Percentiles rank a stretch among this genome's conserved stretches.
Evolutionary conservation across 1,284 basidiomycete genomes (phyloP).

Genomic region (Ganoderma boninense): DNA sequence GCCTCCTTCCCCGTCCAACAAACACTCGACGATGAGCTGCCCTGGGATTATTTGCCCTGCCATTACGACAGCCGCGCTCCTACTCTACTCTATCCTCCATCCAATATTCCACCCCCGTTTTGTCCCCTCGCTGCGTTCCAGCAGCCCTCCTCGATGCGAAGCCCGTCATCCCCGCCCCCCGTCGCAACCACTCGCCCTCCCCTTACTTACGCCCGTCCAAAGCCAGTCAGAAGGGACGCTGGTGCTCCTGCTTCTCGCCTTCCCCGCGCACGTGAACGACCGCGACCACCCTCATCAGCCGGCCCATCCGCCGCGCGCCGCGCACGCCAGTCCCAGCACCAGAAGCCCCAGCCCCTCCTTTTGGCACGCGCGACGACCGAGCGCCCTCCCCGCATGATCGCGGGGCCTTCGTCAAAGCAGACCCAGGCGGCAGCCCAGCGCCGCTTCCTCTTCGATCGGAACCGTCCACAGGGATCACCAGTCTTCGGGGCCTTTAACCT

Average conservation of each 20-base stretch:
- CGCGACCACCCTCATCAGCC: slow-evolving; percentile 18
- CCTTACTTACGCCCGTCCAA: neutral
- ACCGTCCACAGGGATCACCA: slow-evolving; percentile 25
- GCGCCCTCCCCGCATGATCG: slow-evolving; percentile 28
- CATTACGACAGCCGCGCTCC: slow-evolving; percentile 24
- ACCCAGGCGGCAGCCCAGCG: neutral
- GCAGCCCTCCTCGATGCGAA: neutral
- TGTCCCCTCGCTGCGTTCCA: slow-evolving; percentile 6
- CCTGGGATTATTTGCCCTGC: slow-evolving; percentile 11
- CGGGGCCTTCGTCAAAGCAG: slow-evolving; percentile 8
- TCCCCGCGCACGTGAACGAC: slow-evolving; percentile 31
- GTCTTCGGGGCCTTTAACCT: slow-evolving; percentile 25
- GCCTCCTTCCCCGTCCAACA: slow-evolving; percentile 24
- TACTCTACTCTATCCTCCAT: slow-evolving; percentile 16
- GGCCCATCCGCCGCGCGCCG: slow-evolving; percentile 7
- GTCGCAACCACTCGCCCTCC: slow-evolving; percentile 1
- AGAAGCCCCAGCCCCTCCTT: slow-evolving; percentile 24
- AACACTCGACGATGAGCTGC: slow-evolving; percentile 12
- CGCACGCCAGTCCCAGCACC: slow-evolving; percentile 14
- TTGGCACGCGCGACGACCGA: slow-evolving; percentile 15
- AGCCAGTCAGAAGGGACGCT: slow-evolving; percentile 22
- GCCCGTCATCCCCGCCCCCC: slow-evolving; percentile 16
- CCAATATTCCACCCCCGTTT: slow-evolving; percentile 15
- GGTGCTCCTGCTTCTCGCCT: slow-evolving; percentile 7
- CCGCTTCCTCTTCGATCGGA: slow-evolving; percentile 29